phyloP scores from a whole-genome alignment of 1,284 basidiomycete species.

The Heterobasidion occidentale region DNA sequence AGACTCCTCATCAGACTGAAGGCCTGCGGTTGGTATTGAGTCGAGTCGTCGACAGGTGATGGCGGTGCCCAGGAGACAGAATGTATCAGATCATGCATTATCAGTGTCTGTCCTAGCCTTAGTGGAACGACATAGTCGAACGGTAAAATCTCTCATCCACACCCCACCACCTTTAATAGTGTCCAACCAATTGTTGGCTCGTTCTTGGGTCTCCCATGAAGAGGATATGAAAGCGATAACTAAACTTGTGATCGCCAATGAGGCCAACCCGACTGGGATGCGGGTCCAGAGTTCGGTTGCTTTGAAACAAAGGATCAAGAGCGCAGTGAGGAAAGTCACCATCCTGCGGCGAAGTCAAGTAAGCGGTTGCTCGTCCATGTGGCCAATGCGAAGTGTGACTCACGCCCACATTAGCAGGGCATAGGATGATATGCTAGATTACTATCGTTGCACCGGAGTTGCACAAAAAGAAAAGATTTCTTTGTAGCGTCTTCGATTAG shows the following conservation, averaged over 20 bases:
- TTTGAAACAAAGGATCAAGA: slow-evolving; percentile 6
- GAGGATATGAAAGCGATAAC: not conserved
- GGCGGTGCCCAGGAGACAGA: not conserved
- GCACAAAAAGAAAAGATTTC: too few relatives aligned
- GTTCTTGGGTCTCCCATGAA: not conserved
- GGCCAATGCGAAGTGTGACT: slow-evolving; percentile 6
- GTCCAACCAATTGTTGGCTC: not conserved
- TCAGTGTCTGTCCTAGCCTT: not conserved
- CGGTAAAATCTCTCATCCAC: not conserved
- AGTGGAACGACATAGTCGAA: not conserved
- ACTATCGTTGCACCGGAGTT: too few relatives aligned
- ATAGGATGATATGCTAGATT: too few relatives aligned
- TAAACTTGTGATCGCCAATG: not conserved
- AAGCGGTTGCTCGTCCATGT: not conserved
- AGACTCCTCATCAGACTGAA: not conserved
- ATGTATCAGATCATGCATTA: not conserved
- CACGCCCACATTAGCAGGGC: slow-evolving; percentile 40
- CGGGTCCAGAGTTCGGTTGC: slow-evolving; percentile 1
- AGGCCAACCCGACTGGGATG: not conserved
- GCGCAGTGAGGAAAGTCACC: slow-evolving; percentile 5
- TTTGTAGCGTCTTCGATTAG: too few relatives aligned
- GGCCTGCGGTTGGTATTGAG: not conserved
- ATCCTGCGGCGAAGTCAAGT: not conserved
- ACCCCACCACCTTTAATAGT: not conserved
- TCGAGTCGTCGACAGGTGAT: not conserved